Conservation (phyloP, 768 basidiomycete species). For the Coprinellus aureogranulatus region DNA sequence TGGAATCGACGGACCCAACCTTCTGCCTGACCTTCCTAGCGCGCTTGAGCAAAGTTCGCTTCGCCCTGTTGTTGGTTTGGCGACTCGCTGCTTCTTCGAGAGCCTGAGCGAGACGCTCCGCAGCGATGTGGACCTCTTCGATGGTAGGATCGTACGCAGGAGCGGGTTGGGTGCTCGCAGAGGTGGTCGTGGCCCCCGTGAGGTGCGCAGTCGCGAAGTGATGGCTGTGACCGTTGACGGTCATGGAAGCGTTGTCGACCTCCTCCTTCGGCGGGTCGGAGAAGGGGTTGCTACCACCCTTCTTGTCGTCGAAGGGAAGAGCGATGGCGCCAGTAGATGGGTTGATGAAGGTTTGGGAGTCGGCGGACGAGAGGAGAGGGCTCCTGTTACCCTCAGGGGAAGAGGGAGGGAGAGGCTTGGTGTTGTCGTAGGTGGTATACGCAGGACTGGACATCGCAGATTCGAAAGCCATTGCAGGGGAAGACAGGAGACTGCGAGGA, state of each 20-base stretch:
- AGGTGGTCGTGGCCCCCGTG: not conserved
- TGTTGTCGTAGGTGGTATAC: no score
- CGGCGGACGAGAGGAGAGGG: not conserved
- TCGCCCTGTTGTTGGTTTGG: not conserved
- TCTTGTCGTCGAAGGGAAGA: not conserved
- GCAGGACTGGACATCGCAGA: no score
- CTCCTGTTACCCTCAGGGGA: not conserved
- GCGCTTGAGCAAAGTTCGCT: not conserved
- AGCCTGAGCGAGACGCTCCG: constrained; percentile 2
- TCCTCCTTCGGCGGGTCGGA: not conserved
- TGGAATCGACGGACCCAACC: not conserved
- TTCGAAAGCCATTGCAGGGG: no score
- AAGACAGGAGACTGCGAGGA: no score
- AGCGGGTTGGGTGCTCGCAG: not conserved
- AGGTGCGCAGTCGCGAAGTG: not conserved
- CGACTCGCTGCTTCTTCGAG: constrained; percentile 3
- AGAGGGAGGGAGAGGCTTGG: not conserved
- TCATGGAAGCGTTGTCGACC: not conserved
- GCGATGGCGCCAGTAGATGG: not conserved
- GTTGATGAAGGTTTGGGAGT: not conserved
- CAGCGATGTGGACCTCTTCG: not conserved
- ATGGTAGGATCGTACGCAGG: not conserved
- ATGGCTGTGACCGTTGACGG: not conserved
- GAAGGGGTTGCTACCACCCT: not conserved
- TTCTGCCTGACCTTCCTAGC: constrained; percentile 3